These are phyloP conservation scores for Ustilago nuda DNA, from an alignment of 1,284 basidiomycete genomes.

Conservation along the genomic window DNA sequence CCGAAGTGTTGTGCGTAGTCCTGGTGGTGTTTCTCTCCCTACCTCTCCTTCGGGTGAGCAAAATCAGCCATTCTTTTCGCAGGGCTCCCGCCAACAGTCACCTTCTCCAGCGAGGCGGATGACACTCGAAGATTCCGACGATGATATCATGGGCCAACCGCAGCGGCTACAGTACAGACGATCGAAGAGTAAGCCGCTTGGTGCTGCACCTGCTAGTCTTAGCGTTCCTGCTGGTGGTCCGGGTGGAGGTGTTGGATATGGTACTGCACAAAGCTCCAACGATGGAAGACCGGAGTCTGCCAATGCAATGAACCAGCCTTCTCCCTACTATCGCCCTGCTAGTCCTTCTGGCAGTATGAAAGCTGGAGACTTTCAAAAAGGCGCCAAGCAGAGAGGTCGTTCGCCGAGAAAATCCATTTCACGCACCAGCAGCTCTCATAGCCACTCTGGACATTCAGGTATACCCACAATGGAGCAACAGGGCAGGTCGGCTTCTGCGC, in stretches of 20 bases:
- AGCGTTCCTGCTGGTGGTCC: conserved; percentile 63
- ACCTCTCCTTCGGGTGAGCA: conserved; percentile 23
- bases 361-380: conserved; percentile 47
- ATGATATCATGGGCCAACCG: conserved; percentile 19
- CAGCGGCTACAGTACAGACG: conserved; percentile 35
- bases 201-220: conserved; percentile 30
- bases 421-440: conserved; percentile 2
- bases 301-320: not conserved
- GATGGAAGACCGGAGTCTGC: conserved; percentile 57
- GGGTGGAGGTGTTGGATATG: conserved; percentile 61
- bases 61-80: conserved; percentile 9
- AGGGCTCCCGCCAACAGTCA: conserved; percentile 16
- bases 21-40: conserved; percentile 55
- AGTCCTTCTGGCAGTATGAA: conserved; percentile 47
- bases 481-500: conserved; percentile 12
- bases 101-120: conserved; percentile 28
- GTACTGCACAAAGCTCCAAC: conserved; percentile 52
- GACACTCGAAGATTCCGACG: conserved; percentile 44
- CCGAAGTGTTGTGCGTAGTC: conserved; percentile 53
- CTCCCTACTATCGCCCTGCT: conserved; percentile 32
- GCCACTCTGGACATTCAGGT: not conserved
- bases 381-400: conserved; percentile 36
- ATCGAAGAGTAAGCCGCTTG: conserved; percentile 46
- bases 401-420: conserved; percentile 33
- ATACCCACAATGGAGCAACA: conserved; percentile 1